phyloP scores from a whole-genome alignment of 495 filamentous ascomycete genomes.

The Penicilliopsis zonata region DNA sequence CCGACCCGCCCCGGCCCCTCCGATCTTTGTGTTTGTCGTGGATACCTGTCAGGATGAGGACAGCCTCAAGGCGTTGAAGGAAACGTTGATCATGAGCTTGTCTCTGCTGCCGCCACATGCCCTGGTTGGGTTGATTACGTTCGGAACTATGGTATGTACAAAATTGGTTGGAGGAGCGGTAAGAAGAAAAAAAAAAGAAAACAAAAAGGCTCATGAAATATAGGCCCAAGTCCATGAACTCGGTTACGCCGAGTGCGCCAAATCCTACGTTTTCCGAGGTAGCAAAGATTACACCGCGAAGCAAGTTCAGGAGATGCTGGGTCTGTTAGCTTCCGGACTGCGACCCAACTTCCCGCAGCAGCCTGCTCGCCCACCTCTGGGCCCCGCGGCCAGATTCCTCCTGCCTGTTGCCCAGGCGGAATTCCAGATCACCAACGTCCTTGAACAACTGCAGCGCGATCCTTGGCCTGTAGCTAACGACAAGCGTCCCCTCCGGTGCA shows the following conservation, averaged over 20 bases:
- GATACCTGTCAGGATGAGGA: conserved; percentile 99
- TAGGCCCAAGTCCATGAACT: conserved; percentile 96
- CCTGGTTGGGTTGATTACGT: conserved; percentile 90
- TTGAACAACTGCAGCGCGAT: conserved; percentile 95
- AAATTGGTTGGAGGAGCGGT: not conserved
- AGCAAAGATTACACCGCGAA: conserved; percentile 96
- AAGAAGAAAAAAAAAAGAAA: too few relatives aligned
- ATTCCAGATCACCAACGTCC: conserved; percentile 92
- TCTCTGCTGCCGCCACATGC: conserved; percentile 88
- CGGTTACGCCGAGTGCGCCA: conserved; percentile 94
- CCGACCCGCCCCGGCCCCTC: conserved; percentile 82
- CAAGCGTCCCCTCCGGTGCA: conserved; percentile 83
- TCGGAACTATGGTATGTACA: conserved; percentile 76
- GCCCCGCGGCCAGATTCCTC: conserved; percentile 80
- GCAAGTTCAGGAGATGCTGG: conserved; percentile 98
- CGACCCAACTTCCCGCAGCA: conserved; percentile 73
- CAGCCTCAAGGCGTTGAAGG: conserved; percentile 88
- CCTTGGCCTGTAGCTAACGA: conserved; percentile 97
- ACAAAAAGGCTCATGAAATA: not conserved
- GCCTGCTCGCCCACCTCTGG: conserved; percentile 68
- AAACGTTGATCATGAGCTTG: conserved; percentile 94
- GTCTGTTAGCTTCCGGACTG: conserved; percentile 52
- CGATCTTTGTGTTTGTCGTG: conserved; percentile 95
- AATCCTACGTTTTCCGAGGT: conserved; percentile 98
- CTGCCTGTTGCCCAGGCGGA: conserved; percentile 93